A percentile compares a stretch with the other conserved stretches of the same genome.
Evolutionary conservation across 768 basidiomycete species (phyloP).

Genomic region (Suillus subaureus): DNA sequence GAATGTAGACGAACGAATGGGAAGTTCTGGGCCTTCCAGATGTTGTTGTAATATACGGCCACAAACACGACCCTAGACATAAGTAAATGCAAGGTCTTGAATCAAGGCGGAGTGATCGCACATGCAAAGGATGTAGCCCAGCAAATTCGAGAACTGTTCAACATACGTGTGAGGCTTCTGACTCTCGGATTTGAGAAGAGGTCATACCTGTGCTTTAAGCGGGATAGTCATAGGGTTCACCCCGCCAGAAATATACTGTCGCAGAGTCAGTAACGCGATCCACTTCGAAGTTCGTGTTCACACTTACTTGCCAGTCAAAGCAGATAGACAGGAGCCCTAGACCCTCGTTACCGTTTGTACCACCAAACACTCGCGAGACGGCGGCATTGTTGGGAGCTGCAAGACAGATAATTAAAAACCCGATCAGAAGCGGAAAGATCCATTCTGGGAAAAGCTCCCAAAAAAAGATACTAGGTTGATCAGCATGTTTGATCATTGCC

Average conservation of each 20-base stretch:
- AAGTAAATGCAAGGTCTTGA: slow-evolving; percentile 3
- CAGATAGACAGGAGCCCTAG: slow-evolving; percentile 60
- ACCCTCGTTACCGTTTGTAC: slow-evolving; percentile 67
- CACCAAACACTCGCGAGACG: slow-evolving; percentile 69
- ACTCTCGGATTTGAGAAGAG: not conserved
- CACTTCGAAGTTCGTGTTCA: slow-evolving; percentile 24
- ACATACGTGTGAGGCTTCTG: not conserved
- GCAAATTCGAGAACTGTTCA: slow-evolving; percentile 44
- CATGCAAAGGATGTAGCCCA: slow-evolving; percentile 54
- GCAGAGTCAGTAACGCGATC: not conserved
- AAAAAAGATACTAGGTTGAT: slow-evolving; percentile 31
- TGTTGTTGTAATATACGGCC: slow-evolving; percentile 41
- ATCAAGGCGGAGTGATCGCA: slow-evolving; percentile 20
- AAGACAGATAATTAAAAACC: slow-evolving; percentile 65
- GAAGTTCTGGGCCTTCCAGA: slow-evolving; percentile 57
- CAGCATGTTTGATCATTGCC: slow-evolving; percentile 7
- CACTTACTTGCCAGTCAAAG: slow-evolving; percentile 50
- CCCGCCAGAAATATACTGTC: slow-evolving; percentile 31
- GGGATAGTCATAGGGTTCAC: slow-evolving; percentile 52
- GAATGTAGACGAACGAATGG: slow-evolving; percentile 43
- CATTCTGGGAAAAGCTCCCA: slow-evolving; percentile 30
- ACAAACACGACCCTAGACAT: slow-evolving; percentile 23
- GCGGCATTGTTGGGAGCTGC: slow-evolving; percentile 50
- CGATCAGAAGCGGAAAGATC: slow-evolving; percentile 61
- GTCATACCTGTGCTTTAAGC: slow-evolving; percentile 42